Evolutionary conservation across 2,329 filamentous ascomycete species (phyloP).

Genomic region (Sporothrix variecibatus): DNA sequence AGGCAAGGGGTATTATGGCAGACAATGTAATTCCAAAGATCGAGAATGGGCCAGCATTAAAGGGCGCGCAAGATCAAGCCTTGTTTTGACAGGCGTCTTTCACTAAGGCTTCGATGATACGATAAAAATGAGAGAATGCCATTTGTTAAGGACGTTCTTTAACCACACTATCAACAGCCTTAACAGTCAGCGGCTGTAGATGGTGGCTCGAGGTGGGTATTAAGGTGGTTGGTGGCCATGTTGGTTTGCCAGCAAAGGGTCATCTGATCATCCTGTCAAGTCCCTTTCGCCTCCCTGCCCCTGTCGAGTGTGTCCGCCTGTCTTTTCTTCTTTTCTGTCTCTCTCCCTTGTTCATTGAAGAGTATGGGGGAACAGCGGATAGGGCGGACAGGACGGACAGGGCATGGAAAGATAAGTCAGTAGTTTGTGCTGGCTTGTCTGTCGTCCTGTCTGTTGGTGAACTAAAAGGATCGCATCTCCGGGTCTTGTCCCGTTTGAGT

Average conservation of each 20-base stretch:
- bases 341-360: neutral
- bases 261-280: constrained; percentile 6
- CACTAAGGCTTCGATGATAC: neutral
- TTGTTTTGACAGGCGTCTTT: neutral
- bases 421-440: too few relatives aligned
- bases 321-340: neutral
- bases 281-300: neutral
- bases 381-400: neutral
- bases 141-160: neutral
- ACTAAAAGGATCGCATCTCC: constrained; percentile 6
- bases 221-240: neutral
- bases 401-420: neutral
- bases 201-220: neutral
- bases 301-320: neutral
- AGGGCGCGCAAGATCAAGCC: neutral
- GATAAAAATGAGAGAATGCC: neutral
- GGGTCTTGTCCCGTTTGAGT: constrained; percentile 4
- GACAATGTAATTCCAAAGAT: neutral
- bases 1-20: neutral
- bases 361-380: neutral
- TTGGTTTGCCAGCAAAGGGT: neutral
- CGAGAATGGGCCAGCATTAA: neutral
- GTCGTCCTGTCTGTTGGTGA: neutral
- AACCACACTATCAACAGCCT: neutral
- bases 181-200: neutral